Evolutionary conservation across 495 filamentous ascomycete species (phyloP), one percentile per base, ranked within the genome.

Genomic region (Talaromyces wortmannii): DNA sequence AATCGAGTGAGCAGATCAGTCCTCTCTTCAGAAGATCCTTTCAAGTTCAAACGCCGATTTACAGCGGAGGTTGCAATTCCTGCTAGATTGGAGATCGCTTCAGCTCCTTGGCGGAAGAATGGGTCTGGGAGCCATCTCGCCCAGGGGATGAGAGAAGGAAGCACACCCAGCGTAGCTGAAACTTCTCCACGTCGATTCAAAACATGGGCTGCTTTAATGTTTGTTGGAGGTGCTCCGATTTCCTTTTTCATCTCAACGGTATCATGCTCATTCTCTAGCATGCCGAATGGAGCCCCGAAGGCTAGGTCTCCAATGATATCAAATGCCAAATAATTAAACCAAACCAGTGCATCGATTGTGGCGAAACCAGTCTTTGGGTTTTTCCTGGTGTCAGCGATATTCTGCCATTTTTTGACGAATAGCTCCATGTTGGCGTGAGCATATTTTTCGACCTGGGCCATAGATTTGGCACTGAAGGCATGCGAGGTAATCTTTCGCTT

Each of bases 401-500:
- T n/a, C n/a, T n/a, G n/a, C n/a, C n/a, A n/a, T n/a, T n/a, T n/a
- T n/a, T n/a, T n/a, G n/a, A n/a, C n/a, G n/a, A n/a, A n/a, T n/a
- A n/a, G n/a, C n/a, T n/a, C n/a, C n/a, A n/a, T n/a, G n/a, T n/a
- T n/a, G n/a, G n/a, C n/a, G n/a, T n/a, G n/a, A n/a, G n/a, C n/a
- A n/a, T 89, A 90, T 17, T 83, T 85, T 66, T 92, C 89, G 63
- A 92, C 91, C 57, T 88, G 82, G 55, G 70, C 68, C 47, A 92
- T 76, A n/a, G 76, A 81, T 64, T 87, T 88, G 43, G 84, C 76
- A 2, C 82, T 84, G 70, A 92, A 92, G 16, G 85, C 88, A 63
- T 91, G 87, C 0, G 87, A 83, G 44, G 91, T 78, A 2, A 85
- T 83, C 73, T 91, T 92, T 16, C 89, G 78, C 74, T 92, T 92